Evolutionary conservation across 192 early-diverging fungal species (phyloP).

Genomic region (Fimicolochytrium jonesii): DNA sequence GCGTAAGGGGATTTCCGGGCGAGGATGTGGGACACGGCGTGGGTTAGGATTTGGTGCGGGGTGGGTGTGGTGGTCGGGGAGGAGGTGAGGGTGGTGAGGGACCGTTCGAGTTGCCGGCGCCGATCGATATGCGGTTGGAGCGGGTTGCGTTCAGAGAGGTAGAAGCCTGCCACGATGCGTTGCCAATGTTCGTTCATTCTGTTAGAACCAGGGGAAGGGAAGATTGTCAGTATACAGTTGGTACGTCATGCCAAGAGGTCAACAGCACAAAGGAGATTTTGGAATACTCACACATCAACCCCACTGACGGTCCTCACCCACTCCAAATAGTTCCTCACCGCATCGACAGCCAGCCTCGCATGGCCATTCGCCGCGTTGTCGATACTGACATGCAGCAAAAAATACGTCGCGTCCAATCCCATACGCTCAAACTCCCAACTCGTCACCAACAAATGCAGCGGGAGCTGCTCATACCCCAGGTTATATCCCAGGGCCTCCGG

Average conservation of each 20-base stretch:
- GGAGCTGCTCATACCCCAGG: conserved; percentile 21
- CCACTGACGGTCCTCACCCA: neutral
- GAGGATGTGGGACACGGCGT: neutral
- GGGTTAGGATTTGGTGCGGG: neutral
- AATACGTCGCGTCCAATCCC: conserved; percentile 14
- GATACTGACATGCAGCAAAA: conserved; percentile 17
- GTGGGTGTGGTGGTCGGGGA: neutral
- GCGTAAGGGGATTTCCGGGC: conserved; percentile 11
- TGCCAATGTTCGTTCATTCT: conserved; percentile 11
- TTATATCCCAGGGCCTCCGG: conserved; percentile 21
- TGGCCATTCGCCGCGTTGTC: conserved; percentile 23
- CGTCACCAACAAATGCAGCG: conserved; percentile 12
- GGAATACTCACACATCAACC: conserved; percentile 4
- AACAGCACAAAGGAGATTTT: too few species aligned
- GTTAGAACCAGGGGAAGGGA: neutral
- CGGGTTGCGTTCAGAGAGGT: conserved; percentile 7
- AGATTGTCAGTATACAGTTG: too few species aligned
- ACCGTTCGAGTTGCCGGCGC: neutral
- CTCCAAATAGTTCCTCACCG: conserved; percentile 16
- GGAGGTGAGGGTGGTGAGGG: neutral
- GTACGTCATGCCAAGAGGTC: too few species aligned
- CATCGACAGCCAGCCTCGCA: conserved; percentile 10
- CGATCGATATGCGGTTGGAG: conserved; percentile 1
- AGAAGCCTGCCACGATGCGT: conserved; percentile 18
- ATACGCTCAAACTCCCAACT: conserved; percentile 4